Conservation (phyloP, 2,329 filamentous ascomycete genomes). For the Alternaria brassicae region DNA sequence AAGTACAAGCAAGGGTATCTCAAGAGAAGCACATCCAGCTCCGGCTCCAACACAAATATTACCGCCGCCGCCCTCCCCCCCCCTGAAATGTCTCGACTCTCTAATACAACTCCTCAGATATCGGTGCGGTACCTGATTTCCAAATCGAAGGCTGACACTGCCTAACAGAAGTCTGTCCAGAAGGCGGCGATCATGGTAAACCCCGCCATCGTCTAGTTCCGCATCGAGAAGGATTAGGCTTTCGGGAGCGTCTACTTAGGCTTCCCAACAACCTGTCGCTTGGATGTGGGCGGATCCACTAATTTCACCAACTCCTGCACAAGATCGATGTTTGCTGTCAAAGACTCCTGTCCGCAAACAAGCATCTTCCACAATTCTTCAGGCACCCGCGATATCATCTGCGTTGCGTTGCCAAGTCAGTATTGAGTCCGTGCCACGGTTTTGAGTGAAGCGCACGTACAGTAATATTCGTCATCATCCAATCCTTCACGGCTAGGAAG, state of each 20-base stretch:
- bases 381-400: slow-evolving; percentile 18
- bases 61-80: neutral
- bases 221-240: neutral
- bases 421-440: neutral
- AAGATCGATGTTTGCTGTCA: slow-evolving; percentile 7
- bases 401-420: slow-evolving; percentile 4
- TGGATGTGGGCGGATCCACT: slow-evolving; percentile 2
- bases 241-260: slow-evolving; percentile 7
- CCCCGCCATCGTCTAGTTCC: slow-evolving; percentile 6
- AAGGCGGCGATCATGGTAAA: neutral
- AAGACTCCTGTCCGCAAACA: neutral
- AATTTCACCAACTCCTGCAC: slow-evolving; percentile 1
- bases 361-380: neutral
- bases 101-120: slow-evolving; percentile 3
- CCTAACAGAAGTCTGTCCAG: neutral
- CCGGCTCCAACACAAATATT: slow-evolving; percentile 13
- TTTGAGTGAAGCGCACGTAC: slow-evolving; percentile 60
- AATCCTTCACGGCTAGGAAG: slow-evolving; percentile 84
- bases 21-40: slow-evolving; percentile 22
- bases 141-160: neutral
- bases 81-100: neutral
- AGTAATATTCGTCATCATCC: slow-evolving; percentile 94
- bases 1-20: slow-evolving; percentile 41
- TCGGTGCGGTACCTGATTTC: neutral
- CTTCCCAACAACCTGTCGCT: slow-evolving; percentile 11